These are phyloP conservation scores for Ganoderma resinaceum DNA, from an alignment of 1,284 basidiomycete species.

Conservation along the genomic window DNA sequence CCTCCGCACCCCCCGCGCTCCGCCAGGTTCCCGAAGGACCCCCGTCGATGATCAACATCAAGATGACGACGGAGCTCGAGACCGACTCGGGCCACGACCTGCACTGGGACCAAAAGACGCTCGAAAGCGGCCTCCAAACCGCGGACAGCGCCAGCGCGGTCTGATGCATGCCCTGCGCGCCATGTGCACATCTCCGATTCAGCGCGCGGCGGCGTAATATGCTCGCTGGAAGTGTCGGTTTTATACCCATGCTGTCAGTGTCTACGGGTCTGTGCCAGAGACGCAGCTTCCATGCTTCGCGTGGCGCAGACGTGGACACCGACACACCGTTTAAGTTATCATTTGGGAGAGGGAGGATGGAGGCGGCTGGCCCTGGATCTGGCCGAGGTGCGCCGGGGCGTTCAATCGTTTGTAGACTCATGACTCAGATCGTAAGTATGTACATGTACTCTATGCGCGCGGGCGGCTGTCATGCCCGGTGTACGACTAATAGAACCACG, in stretches of 20 bases:
- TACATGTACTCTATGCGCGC: neutral
- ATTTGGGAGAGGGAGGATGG: neutral
- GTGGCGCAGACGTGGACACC: neutral
- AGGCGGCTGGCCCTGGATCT: conserved; percentile 1
- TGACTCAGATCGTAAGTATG: neutral
- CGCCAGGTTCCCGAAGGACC: neutral
- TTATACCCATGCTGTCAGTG: neutral
- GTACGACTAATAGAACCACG: conserved; percentile 1
- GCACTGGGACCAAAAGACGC: conserved; percentile 3
- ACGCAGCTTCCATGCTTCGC: neutral
- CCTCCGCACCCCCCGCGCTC: neutral
- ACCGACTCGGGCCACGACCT: neutral
- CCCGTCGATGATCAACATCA: conserved; percentile 8
- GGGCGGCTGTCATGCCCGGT: neutral
- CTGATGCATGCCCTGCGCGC: too few relatives aligned
- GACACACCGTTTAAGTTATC: neutral
- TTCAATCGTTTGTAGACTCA: conserved; percentile 6
- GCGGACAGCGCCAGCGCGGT: conserved; percentile 3
- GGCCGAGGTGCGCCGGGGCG: conserved; percentile 6
- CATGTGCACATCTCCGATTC: too few relatives aligned
- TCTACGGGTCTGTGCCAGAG: neutral
- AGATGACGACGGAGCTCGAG: conserved; percentile 10
- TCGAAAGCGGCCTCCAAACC: neutral
- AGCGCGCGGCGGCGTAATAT: too few relatives aligned
- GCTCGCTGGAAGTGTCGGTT: neutral